phyloP scores from a whole-genome alignment of 2,329 filamentous ascomycete genomes.

The Colletotrichum godetiae region DNA sequence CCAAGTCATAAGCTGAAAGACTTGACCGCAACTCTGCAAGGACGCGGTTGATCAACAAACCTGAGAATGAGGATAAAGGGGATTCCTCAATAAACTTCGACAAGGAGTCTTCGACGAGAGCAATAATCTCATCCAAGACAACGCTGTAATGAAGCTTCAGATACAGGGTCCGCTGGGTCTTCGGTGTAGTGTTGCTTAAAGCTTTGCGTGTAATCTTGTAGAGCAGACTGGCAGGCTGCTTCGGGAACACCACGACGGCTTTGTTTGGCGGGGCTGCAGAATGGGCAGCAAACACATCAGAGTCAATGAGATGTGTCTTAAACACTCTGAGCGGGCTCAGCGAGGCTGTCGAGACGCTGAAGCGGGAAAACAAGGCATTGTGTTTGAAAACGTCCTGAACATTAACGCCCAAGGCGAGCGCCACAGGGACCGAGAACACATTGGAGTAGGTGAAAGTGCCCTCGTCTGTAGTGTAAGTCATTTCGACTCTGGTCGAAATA shows the following conservation, averaged over 20 bases:
- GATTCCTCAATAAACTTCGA: slow-evolving; percentile 50
- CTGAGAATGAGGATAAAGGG: slow-evolving; percentile 57
- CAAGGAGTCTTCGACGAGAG: slow-evolving; percentile 58
- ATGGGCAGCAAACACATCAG: slow-evolving; percentile 74
- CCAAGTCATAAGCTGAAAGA: slow-evolving; percentile 64
- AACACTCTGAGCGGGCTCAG: slow-evolving; percentile 80
- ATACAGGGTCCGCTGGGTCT: slow-evolving; percentile 63
- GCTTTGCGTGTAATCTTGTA: slow-evolving; percentile 78
- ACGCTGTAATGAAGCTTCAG: slow-evolving; percentile 82
- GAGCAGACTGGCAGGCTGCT: slow-evolving; percentile 82
- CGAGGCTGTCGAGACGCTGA: slow-evolving; percentile 87
- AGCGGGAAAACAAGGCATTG: slow-evolving; percentile 83
- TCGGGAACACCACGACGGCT: slow-evolving; percentile 76
- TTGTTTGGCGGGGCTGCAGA: slow-evolving; percentile 66
- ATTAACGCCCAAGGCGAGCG: slow-evolving; percentile 90
- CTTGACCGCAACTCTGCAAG: slow-evolving; percentile 55
- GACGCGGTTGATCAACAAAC: slow-evolving; percentile 58
- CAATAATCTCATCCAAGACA: slow-evolving; percentile 78
- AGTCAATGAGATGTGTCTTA: slow-evolving; percentile 76
- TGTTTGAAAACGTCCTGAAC: slow-evolving; percentile 97
- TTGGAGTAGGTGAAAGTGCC: slow-evolving; percentile 74
- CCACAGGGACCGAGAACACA: slow-evolving; percentile 73
- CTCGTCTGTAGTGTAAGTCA: slow-evolving; percentile 75
- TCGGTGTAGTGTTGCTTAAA: slow-evolving; percentile 43
- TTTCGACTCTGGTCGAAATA: slow-evolving; percentile 80